phyloP scores from a whole-genome alignment of 192 early-diverging fungal genomes.

The Backusella macrospora region DNA sequence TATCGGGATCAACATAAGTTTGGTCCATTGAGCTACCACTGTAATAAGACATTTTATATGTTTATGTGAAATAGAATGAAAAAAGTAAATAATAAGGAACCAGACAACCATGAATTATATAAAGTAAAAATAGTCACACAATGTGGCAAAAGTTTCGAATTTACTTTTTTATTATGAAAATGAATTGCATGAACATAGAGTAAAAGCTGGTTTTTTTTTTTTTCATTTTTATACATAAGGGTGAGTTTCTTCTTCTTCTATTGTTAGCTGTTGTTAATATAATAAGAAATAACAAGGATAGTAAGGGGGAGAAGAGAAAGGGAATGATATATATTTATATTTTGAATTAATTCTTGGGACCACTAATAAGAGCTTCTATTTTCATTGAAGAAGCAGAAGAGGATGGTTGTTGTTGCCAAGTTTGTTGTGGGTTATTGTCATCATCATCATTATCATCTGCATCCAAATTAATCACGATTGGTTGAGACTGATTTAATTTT shows the following conservation, averaged over 20 bases:
- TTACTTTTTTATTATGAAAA: neutral
- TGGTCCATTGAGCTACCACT: conserved; percentile 26
- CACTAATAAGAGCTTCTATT: conserved; percentile 29
- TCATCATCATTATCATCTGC: neutral
- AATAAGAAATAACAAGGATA: too few species aligned
- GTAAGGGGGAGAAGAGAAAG: neutral
- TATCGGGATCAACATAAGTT: conserved; percentile 55
- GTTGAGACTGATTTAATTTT: conserved; percentile 5
- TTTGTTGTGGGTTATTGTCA: neutral
- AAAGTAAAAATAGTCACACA: conserved; percentile 9
- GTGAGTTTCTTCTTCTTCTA: too few species aligned
- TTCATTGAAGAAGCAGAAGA: conserved; percentile 32
- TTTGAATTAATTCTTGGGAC: neutral
- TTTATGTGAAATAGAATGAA: neutral
- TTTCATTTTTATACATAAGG: too few species aligned
- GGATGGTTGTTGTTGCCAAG: neutral
- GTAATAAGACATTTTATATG: conserved; percentile 31
- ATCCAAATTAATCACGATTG: neutral
- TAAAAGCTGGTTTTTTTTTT: too few species aligned
- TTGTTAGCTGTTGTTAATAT: too few species aligned
- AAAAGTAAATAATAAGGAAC: neutral
- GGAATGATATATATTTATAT: neutral
- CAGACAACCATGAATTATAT: neutral
- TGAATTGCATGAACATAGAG: neutral
- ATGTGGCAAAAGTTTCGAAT: neutral